These are phyloP conservation scores for Verticillium isaacii DNA, from an alignment of 2,329 filamentous ascomycete genomes.

Conservation along the genomic window DNA sequence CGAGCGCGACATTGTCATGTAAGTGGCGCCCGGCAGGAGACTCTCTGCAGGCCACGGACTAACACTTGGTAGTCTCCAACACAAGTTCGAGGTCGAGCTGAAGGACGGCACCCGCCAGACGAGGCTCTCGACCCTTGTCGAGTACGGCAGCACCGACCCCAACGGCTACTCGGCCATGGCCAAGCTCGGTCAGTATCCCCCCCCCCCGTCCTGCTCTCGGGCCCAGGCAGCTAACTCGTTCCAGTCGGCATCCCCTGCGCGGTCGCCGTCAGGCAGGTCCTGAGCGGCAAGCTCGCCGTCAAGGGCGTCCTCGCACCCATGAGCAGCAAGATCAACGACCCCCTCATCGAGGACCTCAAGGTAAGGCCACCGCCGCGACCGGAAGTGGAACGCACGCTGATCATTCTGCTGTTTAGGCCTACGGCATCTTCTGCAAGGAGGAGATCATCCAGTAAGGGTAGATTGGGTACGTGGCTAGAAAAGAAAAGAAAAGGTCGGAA, in stretches of 20 bases:
- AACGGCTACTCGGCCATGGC: conserved; percentile 82
- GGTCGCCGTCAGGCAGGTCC: conserved; percentile 69
- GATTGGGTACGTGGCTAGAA: too few relatives aligned
- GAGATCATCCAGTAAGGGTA: too few relatives aligned
- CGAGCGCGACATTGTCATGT: conserved; percentile 78
- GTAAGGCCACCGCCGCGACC: conserved; percentile 16
- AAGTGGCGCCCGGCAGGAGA: too few relatives aligned
- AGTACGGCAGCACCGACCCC: conserved; percentile 66
- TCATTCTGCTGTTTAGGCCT: too few relatives aligned
- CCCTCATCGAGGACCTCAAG: conserved; percentile 73
- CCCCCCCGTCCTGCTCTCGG: too few relatives aligned
- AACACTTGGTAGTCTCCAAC: conserved; percentile 46
- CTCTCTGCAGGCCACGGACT: too few relatives aligned
- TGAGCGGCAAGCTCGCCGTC: conserved; percentile 67
- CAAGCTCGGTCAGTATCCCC: conserved; percentile 38
- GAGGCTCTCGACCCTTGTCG: conserved; percentile 72
- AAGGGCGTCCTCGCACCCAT: conserved; percentile 76
- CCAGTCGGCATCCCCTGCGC: conserved; percentile 63
- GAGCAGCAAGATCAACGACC: conserved; percentile 64
- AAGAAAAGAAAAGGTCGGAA: too few relatives aligned
- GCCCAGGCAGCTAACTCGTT: too few relatives aligned
- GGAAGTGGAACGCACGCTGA: too few relatives aligned
- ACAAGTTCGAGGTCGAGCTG: conserved; percentile 80
- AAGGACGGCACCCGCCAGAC: conserved; percentile 75
- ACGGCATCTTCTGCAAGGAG: too few relatives aligned